These are phyloP conservation scores for Bruguiera gymnorhiza DNA, from an alignment of 345 rosid genomes.

Conservation along the genomic window DNA sequence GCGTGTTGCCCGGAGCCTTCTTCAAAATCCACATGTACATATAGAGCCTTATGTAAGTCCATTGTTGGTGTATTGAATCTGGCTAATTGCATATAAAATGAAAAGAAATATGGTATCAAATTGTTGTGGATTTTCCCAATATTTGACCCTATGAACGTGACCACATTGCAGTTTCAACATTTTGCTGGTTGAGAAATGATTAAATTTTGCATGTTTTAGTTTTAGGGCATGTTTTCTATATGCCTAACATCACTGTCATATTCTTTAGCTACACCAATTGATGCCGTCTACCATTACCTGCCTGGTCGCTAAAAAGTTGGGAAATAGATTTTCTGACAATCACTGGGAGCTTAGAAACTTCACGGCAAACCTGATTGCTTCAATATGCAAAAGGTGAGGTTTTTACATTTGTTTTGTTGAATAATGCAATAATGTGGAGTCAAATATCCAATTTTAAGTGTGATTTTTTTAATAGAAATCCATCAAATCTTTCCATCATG, in stretches of 20 bases:
- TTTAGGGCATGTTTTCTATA: neutral
- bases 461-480: neutral
- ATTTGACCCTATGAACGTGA: neutral
- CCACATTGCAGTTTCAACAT: neutral
- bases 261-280: slow-evolving; percentile 76
- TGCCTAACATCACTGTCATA: neutral
- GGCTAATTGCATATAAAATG: neutral
- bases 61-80: slow-evolving; percentile 7
- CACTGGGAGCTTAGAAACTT: slow-evolving; percentile 86
- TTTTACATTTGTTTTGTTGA: slow-evolving; percentile 1
- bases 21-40: slow-evolving; percentile 73
- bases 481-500: too few species aligned
- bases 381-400: slow-evolving; percentile 65
- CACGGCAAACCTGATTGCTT: slow-evolving; percentile 59
- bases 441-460: neutral
- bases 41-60: slow-evolving; percentile 82
- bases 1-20: slow-evolving; percentile 69
- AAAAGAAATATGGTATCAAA: neutral
- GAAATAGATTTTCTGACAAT: slow-evolving; percentile 58
- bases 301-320: slow-evolving; percentile 66
- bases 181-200: slow-evolving; percentile 1
- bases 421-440: slow-evolving; percentile 3
- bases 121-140: neutral
- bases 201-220: neutral
- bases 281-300: slow-evolving; percentile 78